A percentile compares a stretch with the other conserved stretches of the same genome.
Evolutionary conservation across 106 monocot species (phyloP).

Genomic region (Posidonia australis): DNA sequence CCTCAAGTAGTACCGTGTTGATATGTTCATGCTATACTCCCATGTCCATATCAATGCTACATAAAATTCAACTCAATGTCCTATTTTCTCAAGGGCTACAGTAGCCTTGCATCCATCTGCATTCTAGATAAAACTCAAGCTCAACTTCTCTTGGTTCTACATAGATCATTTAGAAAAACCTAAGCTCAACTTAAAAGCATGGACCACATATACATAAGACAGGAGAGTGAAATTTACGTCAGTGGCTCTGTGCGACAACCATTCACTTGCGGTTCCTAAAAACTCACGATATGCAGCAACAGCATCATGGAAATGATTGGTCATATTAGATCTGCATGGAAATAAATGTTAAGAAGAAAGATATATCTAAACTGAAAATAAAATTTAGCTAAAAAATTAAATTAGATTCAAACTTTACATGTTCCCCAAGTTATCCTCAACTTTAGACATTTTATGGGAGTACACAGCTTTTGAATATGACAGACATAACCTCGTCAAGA

Average conservation of each 20-base stretch:
- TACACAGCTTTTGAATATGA: constrained; percentile 45
- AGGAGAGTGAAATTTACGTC: constrained; percentile 46
- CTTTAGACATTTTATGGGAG: constrained; percentile 41
- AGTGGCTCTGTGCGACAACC: constrained; percentile 69
- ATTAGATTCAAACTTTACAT: constrained; percentile 26
- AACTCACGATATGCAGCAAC: constrained; percentile 51
- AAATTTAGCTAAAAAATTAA: neutral
- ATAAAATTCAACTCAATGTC: too few species aligned
- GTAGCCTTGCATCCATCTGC: neutral
- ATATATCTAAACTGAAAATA: neutral
- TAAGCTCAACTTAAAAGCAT: neutral
- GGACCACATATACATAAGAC: neutral
- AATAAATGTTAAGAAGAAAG: constrained; percentile 1
- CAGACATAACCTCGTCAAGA: constrained; percentile 23
- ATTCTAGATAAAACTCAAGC: neutral
- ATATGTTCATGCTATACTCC: too few species aligned
- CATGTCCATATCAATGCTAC: too few species aligned
- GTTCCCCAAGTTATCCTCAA: constrained; percentile 9
- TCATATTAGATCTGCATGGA: constrained; percentile 32
- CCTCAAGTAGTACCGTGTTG: too few species aligned
- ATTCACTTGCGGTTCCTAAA: constrained; percentile 66
- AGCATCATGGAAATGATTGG: constrained; percentile 19
- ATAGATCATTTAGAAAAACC: neutral
- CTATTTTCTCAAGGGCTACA: too few species aligned
- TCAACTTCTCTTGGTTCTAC: neutral